phyloP scores from a whole-genome alignment of 139 green algal species.

The Chlorella vulgaris region DNA sequence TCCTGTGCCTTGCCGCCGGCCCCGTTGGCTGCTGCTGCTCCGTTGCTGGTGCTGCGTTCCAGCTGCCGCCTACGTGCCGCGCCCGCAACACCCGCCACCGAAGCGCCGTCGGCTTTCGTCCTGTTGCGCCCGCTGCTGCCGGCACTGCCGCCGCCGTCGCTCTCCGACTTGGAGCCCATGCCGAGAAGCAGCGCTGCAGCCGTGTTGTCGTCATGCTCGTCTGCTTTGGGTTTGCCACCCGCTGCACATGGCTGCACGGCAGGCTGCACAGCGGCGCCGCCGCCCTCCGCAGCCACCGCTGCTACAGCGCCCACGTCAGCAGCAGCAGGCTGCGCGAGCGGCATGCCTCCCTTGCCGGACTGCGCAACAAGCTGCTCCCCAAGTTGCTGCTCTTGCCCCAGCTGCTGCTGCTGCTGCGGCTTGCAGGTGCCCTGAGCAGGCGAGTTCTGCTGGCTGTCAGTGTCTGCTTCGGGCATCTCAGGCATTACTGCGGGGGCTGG shows the following conservation, averaged over 20 bases:
- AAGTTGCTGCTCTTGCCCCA: neutral
- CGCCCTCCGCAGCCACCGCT: neutral
- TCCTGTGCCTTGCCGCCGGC: neutral
- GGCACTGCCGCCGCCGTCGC: conserved; percentile 19
- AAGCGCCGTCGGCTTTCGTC: neutral
- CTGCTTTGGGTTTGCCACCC: neutral
- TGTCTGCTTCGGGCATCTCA: neutral
- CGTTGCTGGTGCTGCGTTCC: neutral
- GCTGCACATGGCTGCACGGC: neutral
- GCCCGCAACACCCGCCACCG: neutral
- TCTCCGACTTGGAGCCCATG: conserved; percentile 35
- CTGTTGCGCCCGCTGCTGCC: conserved; percentile 15
- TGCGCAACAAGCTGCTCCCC: neutral
- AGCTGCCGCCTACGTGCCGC: conserved; percentile 5
- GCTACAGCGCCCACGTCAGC: too few relatives aligned
- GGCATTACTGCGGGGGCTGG: conserved; percentile 11
- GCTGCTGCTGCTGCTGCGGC: conserved; percentile 6
- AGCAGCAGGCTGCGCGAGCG: too few relatives aligned
- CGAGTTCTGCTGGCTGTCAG: conserved; percentile 8
- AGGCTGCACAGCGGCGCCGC: neutral
- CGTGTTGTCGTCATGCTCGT: conserved; percentile 29
- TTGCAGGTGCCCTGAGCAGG: neutral
- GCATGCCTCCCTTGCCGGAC: neutral
- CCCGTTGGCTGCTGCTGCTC: neutral
- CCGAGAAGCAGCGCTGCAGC: conserved; percentile 44